Percentiles rank a stretch among this genome's conserved stretches.
phyloP scores from a whole-genome alignment of 257 asterid species.

The Echites panduratus region DNA sequence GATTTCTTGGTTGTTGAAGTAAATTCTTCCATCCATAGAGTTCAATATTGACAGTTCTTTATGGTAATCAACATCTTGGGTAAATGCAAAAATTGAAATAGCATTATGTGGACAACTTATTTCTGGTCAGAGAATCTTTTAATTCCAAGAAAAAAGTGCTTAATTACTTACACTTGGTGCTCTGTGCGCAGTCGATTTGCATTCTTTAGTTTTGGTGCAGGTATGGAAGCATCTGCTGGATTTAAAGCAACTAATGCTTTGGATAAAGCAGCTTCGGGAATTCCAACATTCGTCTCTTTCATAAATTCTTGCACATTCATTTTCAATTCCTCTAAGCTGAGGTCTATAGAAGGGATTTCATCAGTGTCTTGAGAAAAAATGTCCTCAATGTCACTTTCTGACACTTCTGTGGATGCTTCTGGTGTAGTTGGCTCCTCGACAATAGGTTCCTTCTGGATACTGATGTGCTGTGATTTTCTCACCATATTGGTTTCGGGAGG shows the following conservation, averaged over 20 bases:
- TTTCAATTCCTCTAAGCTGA: slow-evolving; percentile 61
- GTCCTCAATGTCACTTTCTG: slow-evolving; percentile 80
- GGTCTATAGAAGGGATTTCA: slow-evolving; percentile 79
- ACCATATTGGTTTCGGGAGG: slow-evolving; percentile 33
- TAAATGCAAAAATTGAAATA: not conserved
- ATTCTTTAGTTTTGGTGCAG: slow-evolving; percentile 75
- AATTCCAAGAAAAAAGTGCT: not conserved
- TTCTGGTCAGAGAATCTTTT: not conserved
- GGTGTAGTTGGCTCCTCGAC: slow-evolving; percentile 84
- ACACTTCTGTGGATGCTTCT: slow-evolving; percentile 46
- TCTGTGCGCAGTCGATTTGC: slow-evolving; percentile 81
- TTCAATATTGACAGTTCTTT: not conserved
- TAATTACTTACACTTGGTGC: slow-evolving; percentile 79
- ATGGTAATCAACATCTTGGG: not conserved
- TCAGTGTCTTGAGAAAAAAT: slow-evolving; percentile 73
- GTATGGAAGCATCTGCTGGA: slow-evolving; percentile 67
- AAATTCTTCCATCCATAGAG: not conserved
- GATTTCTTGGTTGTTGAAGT: not conserved
- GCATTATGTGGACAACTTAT: not conserved
- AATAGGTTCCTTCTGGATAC: slow-evolving; percentile 51
- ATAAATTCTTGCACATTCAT: slow-evolving; percentile 54
- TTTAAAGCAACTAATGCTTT: slow-evolving; percentile 75
- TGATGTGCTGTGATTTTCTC: slow-evolving; percentile 22
- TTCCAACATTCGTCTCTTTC: slow-evolving; percentile 48
- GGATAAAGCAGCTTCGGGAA: slow-evolving; percentile 71